Conservation (phyloP, 163 green algal species). For the Scenedesmus sp. region DNA sequence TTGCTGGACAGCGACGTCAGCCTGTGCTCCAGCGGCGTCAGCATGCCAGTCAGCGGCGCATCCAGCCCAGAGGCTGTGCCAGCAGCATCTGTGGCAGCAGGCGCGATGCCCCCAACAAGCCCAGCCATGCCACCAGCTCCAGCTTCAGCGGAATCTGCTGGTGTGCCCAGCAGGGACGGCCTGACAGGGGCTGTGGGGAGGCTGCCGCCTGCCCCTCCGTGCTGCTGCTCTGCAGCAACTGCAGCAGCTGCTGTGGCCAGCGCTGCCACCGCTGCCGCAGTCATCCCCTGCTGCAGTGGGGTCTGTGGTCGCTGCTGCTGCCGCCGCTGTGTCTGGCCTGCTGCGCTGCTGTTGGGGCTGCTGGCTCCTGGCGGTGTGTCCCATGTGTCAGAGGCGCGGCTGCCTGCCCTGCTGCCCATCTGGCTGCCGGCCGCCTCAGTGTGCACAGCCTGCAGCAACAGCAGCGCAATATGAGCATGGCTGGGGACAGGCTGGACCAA, state of each 20-base stretch:
- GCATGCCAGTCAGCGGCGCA: slow-evolving; percentile 16
- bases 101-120: not conserved
- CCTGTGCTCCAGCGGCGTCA: slow-evolving; percentile 44
- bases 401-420: not conserved
- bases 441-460: slow-evolving; percentile 21
- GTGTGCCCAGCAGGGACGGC: not conserved
- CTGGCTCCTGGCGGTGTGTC: slow-evolving; percentile 14
- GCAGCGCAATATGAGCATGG: not conserved
- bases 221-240: not conserved
- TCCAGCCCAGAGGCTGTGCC: not conserved
- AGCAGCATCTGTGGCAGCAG: not conserved
- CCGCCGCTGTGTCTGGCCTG: not conserved
- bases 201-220: not conserved
- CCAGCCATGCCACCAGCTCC: not conserved
- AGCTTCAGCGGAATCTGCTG: not conserved
- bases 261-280: slow-evolving; percentile 23
- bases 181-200: not conserved
- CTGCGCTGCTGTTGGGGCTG: slow-evolving; percentile 16
- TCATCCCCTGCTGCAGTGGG: slow-evolving; percentile 6
- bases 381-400: not conserved
- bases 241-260: slow-evolving; percentile 21
- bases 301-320: not conserved
- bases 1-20: slow-evolving; percentile 45
- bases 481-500: not conserved
- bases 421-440: slow-evolving; percentile 28